A percentile compares a stretch with the other conserved stretches of the same genome.
Evolutionary conservation across 441 rosid genomes (phyloP).

Genomic region (Pelargonium myrrhifolium): DNA sequence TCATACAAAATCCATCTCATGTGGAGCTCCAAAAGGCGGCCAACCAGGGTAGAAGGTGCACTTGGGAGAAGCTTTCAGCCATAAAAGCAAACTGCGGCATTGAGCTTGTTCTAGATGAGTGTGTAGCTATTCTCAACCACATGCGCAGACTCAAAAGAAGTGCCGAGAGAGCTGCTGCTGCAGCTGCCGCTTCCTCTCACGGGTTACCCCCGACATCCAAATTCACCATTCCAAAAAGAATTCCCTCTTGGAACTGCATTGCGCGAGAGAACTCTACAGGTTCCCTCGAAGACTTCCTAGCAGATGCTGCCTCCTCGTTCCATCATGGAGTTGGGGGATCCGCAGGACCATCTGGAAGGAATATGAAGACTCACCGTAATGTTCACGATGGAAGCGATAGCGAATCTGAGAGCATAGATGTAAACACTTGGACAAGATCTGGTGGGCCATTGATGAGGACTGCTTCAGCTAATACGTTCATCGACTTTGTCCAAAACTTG

Average conservation of each 20-base stretch:
- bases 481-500: constrained; percentile 63
- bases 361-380: constrained; percentile 26
- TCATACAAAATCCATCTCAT: constrained; percentile 72
- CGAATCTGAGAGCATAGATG: constrained; percentile 62
- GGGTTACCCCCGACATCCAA: constrained; percentile 37
- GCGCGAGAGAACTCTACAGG: constrained; percentile 95
- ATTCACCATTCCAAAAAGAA: constrained; percentile 78
- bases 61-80: constrained; percentile 98
- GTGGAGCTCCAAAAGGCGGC: constrained; percentile 85
- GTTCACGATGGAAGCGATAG: constrained; percentile 65
- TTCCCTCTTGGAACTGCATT: constrained; percentile 95
- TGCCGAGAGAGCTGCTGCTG: constrained; percentile 81
- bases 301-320: constrained; percentile 43
- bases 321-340: constrained; percentile 43
- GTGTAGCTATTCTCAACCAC: constrained; percentile 82
- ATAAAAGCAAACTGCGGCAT: constrained; percentile 93
- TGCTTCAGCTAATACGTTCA: constrained; percentile 68
- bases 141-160: constrained; percentile 93
- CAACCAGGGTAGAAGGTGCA: constrained; percentile 94
- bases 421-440: constrained; percentile 82
- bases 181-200: constrained; percentile 78
- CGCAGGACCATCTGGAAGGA: constrained; percentile 37
- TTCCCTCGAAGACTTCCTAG: constrained; percentile 57
- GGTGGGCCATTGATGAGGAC: constrained; percentile 99
- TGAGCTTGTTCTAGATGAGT: constrained; percentile 92